Evolutionary conservation across 768 basidiomycete species (phyloP).

Genomic region (Phlebiopsis gigantea): DNA sequence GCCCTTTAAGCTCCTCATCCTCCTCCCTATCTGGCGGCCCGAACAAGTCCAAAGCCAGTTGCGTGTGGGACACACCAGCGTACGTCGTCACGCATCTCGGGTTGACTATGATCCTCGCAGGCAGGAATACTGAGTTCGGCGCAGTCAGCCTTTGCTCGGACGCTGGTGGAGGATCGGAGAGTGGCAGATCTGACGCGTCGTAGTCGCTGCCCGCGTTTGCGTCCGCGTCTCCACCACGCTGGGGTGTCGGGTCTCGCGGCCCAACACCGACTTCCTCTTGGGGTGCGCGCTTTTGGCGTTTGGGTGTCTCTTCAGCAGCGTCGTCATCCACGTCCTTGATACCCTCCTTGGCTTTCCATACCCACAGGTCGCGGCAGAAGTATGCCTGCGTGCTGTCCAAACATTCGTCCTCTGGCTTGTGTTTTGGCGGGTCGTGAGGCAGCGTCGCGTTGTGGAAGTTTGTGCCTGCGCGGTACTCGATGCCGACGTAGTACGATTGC

Average conservation of each 20-base stretch:
- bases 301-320: conserved; percentile 2
- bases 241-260: conserved; percentile 26
- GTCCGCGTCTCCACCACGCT: conserved; percentile 48
- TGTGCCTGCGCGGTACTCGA: conserved; percentile 76
- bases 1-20: conserved; percentile 41
- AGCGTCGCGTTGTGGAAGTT: conserved; percentile 79
- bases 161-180: conserved; percentile 31
- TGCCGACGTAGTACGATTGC: conserved; percentile 92
- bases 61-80: conserved; percentile 94
- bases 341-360: conserved; percentile 76
- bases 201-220: conserved; percentile 85
- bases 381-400: conserved; percentile 96
- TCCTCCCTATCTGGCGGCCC: conserved; percentile 45
- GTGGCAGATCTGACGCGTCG: conserved; percentile 51
- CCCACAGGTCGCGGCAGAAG: conserved; percentile 98
- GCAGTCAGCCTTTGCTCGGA: conserved; percentile 46
- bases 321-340: conserved; percentile 33
- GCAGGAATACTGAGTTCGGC: conserved; percentile 83
- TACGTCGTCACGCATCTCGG: conserved; percentile 97
- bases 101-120: conserved; percentile 91
- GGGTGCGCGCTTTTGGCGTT: conserved; percentile 3
- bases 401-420: conserved; percentile 80
- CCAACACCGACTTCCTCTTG: conserved; percentile 24
- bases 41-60: conserved; percentile 91
- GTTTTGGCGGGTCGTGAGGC: conserved; percentile 45